These are phyloP conservation scores for Ophiostoma novo-ulmi DNA, from an alignment of 2,329 filamentous ascomycete genomes.

Conservation along the genomic window DNA sequence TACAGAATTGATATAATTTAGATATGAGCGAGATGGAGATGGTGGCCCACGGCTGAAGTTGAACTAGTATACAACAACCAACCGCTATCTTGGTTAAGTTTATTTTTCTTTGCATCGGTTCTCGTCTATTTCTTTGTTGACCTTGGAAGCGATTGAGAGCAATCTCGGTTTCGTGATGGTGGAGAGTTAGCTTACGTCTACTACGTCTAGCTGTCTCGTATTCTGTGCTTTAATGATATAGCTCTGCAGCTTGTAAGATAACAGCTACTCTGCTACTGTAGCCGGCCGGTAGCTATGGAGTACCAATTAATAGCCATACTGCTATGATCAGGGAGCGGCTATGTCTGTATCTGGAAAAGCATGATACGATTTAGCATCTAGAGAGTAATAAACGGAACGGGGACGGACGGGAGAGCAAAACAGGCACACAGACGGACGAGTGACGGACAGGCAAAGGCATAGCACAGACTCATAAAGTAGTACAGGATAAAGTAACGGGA, in stretches of 20 bases:
- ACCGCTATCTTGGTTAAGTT: background rate
- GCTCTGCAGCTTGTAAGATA: no score
- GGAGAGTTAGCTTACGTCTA: background rate
- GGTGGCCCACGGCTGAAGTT: background rate
- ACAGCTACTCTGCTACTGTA: no score
- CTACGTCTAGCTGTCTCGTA: background rate
- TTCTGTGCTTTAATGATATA: background rate
- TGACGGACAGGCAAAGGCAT: background rate
- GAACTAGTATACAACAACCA: background rate
- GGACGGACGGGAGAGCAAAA: background rate
- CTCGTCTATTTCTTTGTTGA: background rate
- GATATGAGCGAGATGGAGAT: background rate
- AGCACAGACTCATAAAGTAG: background rate
- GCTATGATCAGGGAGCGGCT: background rate
- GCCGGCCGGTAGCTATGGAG: background rate
- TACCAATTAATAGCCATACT: background rate
- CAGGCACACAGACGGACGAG: background rate
- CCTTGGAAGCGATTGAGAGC: background rate
- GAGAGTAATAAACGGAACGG: background rate
- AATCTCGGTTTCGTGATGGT: background rate
- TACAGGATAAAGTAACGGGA: background rate
- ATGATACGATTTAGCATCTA: background rate
- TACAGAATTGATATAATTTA: background rate
- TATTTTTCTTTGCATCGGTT: background rate
- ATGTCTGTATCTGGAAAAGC: background rate